Evolutionary conservation across 176 grass and related monocot species (phyloP).

Genomic region (Lolium perenne): DNA sequence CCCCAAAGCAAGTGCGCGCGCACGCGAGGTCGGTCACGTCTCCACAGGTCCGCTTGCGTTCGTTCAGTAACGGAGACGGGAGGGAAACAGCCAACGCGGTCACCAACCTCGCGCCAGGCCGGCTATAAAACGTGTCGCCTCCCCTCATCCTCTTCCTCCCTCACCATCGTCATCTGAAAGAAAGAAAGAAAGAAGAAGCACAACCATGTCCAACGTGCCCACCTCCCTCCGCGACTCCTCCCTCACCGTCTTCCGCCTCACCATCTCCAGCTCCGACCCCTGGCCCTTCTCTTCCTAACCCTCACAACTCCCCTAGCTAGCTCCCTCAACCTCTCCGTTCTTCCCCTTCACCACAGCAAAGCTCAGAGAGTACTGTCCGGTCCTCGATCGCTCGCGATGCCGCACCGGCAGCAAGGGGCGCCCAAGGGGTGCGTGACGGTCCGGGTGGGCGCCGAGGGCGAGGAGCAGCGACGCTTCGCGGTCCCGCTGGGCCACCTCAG

Average conservation of each 20-base stretch:
- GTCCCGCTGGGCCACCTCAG: constrained; percentile 80
- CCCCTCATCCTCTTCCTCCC: background rate
- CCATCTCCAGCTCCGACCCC: constrained; percentile 73
- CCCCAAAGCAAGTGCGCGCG: too few species aligned
- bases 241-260: constrained; percentile 80
- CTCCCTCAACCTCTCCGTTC: background rate
- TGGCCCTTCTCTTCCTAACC: constrained; percentile 58
- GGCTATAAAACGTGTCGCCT: constrained; percentile 41
- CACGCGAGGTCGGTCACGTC: too few species aligned
- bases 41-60: too few species aligned
- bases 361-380: background rate
- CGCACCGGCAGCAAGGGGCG: constrained; percentile 32
- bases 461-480: constrained; percentile 73
- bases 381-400: background rate
- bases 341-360: background rate
- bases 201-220: constrained; percentile 78
- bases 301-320: background rate
- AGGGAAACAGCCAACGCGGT: background rate
- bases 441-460: constrained; percentile 70
- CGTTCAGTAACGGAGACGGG: too few species aligned
- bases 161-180: background rate
- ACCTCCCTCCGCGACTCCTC: constrained; percentile 67
- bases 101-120: background rate
- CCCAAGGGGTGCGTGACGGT: constrained; percentile 85
- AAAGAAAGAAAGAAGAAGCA: background rate